phyloP scores from a whole-genome alignment of 2,329 filamentous ascomycete species.

The Teratosphaeria zuluensis region DNA sequence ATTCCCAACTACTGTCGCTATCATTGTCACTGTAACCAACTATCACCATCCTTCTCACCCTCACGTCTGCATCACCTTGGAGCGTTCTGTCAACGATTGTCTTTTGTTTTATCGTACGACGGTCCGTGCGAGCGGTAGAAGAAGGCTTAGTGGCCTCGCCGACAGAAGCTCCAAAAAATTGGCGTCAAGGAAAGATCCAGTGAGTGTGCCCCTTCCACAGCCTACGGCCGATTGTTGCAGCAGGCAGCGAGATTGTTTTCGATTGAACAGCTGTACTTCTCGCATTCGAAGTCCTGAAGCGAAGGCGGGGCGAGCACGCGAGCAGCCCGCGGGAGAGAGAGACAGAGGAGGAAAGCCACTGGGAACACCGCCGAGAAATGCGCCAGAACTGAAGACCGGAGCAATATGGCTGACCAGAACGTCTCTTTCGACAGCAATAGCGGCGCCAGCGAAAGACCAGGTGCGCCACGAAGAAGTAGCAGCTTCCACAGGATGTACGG shows the following conservation, averaged over 20 bases:
- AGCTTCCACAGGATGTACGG: conserved; percentile 1
- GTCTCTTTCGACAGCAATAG: not conserved
- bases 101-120: not conserved
- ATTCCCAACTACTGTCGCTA: not conserved
- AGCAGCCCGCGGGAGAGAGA: conserved; percentile 1
- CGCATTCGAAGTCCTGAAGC: not conserved
- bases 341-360: not conserved
- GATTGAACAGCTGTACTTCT: not conserved
- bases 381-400: not conserved
- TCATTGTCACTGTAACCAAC: not conserved
- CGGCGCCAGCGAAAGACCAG: not conserved
- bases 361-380: not conserved
- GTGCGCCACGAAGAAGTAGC: conserved; percentile 5
- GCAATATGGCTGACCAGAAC: not conserved
- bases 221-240: not conserved
- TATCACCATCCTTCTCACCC: not conserved
- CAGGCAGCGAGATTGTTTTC: not conserved
- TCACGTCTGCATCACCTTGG: not conserved
- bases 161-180: not conserved
- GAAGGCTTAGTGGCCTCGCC: not conserved
- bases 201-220: not conserved
- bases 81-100: not conserved
- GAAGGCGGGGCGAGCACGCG: not conserved
- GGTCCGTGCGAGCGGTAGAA: not conserved
- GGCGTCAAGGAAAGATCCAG: not conserved